These are phyloP conservation scores for Stenogyne calaminthoides DNA, from an alignment of 305 asterid genomes.

Conservation along the genomic window DNA sequence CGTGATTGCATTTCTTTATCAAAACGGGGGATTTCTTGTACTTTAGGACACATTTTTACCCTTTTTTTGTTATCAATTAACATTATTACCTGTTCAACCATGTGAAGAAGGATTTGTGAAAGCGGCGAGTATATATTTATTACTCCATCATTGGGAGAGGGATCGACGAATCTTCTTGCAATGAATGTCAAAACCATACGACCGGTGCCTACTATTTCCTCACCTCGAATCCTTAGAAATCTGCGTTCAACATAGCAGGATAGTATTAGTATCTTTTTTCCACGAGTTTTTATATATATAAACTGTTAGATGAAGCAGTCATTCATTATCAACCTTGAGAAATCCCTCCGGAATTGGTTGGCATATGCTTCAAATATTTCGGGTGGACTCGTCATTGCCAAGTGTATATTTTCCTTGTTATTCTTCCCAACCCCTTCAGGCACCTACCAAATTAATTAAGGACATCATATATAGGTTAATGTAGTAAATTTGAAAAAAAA, in stretches of 20 bases:
- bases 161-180: conserved; percentile 33
- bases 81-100: conserved; percentile 33
- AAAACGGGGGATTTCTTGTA: too few species aligned
- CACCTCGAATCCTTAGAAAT: conserved; percentile 31
- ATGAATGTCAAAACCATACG: conserved; percentile 34
- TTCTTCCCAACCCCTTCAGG: conserved; percentile 33
- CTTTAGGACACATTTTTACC: too few species aligned
- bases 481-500: too few species aligned
- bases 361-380: conserved; percentile 34
- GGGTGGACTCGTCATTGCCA: conserved; percentile 33
- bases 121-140: background rate
- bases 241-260: background rate
- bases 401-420: conserved; percentile 31
- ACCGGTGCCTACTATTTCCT: conserved; percentile 37
- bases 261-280: background rate
- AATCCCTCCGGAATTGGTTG: conserved; percentile 38
- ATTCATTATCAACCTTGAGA: conserved; percentile 1
- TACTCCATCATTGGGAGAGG: conserved; percentile 17
- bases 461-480: background rate
- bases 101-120: conserved; percentile 29
- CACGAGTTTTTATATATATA: background rate
- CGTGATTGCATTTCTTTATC: too few species aligned
- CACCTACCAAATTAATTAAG: conserved; percentile 20
- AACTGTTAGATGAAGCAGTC: background rate
- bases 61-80: too few species aligned